Evolutionary conservation across 768 basidiomycete genomes (phyloP), one percentile per base, ranked within the genome.

Genomic region (Podaxis sp.): DNA sequence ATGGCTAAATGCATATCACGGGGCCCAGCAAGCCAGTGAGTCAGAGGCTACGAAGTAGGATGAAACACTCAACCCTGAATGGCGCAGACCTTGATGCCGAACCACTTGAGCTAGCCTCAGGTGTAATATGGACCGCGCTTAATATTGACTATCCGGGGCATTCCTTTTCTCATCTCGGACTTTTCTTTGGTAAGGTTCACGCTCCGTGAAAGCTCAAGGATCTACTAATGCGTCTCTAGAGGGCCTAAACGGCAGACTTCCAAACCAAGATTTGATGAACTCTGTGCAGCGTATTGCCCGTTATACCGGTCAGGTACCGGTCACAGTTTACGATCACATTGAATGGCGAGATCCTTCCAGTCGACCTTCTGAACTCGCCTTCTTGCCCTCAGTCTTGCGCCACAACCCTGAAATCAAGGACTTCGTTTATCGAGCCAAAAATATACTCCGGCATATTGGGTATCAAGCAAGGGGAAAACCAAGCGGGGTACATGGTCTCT

Each of bases 81-180:
- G 52, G 26, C 24, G 28, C 62, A 95, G 94, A 89, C 70, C 77
- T 95, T 17, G 67, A 77, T n/a, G 83, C 84, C 1, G 86, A 91
- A 38, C 77, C 80, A 8, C 78, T 97, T 40, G 74, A 78, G 37
- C 70, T 92, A 24, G 73, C 85, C 1, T 93, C 93, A 2, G 96
- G 95, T 2, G 90, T 95, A 5, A 91, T 99, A 48, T 99, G 97
- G 97, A 94, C 92, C 1, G 95, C 95, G 11, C 76, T 99, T 51
- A 91, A 91, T 67, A 86, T 99, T 48, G 97, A 99, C 72, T 99
- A 98, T 73, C 93, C 95, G 0, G 92, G 95, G 0, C 96, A 99
- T 74, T 98, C 96, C 0, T 96, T 99, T 75, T 94, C 91, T 10
- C 93, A 98, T 71, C 80, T 99, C 2, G 96, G 97, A n/a, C 76